A percentile compares a stretch with the other conserved stretches of the same genome.
Conservation (phyloP, 1,284 basidiomycete genomes). For the Papiliotrema flavescens region DNA sequence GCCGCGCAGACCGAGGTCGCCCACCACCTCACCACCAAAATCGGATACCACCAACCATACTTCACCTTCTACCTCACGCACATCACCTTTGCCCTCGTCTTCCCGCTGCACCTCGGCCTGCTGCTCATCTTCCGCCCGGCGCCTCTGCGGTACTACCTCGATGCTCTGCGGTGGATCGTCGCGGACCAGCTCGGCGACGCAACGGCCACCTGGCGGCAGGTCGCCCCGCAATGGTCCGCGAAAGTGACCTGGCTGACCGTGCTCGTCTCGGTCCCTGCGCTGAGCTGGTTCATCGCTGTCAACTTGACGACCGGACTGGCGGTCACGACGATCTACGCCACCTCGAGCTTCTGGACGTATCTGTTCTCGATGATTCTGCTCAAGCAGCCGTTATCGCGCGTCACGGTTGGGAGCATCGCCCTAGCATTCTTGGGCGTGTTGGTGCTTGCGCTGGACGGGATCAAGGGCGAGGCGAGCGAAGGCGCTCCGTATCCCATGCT, state of each 20-base stretch:
- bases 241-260: conserved; percentile 34
- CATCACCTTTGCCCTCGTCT: conserved; percentile 42
- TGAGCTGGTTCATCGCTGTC: conserved; percentile 44
- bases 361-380: conserved; percentile 45
- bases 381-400: conserved; percentile 32
- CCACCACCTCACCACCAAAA: conserved; percentile 23
- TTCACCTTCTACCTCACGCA: conserved; percentile 50
- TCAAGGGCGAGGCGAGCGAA: conserved; percentile 13
- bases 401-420: conserved; percentile 38
- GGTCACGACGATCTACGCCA: conserved; percentile 44
- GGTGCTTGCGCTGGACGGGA: conserved; percentile 38
- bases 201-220: conserved; percentile 23
- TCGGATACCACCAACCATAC: conserved; percentile 44
- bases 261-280: conserved; percentile 34
- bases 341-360: conserved; percentile 38
- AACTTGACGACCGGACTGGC: conserved; percentile 36
- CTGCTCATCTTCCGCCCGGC: conserved; percentile 14
- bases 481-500: conserved; percentile 25
- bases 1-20: conserved; percentile 47
- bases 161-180: conserved; percentile 14
- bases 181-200: conserved; percentile 19
- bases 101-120: conserved; percentile 37
- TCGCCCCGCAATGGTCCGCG: conserved; percentile 17
- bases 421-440: conserved; percentile 46
- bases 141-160: conserved; percentile 14